Base-by-base conservation (phyloP, 169 alveolate species). In the Plasmodium gaboni region DNA sequence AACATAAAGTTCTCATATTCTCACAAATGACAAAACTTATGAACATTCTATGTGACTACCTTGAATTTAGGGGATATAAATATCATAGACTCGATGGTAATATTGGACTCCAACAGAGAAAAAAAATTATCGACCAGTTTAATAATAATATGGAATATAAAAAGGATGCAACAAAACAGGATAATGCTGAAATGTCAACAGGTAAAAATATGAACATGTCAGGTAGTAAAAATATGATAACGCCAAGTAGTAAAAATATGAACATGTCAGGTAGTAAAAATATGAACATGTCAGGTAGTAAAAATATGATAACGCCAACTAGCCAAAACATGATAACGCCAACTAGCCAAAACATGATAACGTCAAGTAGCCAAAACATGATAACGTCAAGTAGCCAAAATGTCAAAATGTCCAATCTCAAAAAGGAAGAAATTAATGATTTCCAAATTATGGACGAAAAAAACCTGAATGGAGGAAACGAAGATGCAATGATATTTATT, bases 31-130 rank as follows among this genome's bases (percentile, higher is more conserved):
- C 99, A 9, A 93, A 97, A 50, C 94, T 98, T 95, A 94, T 98
- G 80, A 99, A 98, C 88, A 97, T 98, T n/a, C 89, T 98, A 19
- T 99, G 97, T 89, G 99, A 98, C 88, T 98, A 97, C 85, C 96
- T 98, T 69, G 94, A 94, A 24, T 95, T 94, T 85, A 96, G 99
- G 73, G 96, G 97, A 57, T 97, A 94, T 88, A 92, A 93, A 48
- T 98, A 96, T 88, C 98, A 99, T 88, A 94, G 99, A 63, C 95
- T 98, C 15, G 99, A 98, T 92, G 99, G 99, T 12, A 96, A 95
- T 69, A 98, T 99, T 1, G 97, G 98, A 12, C 94, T 98, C 15
- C 98, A 97, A 65, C 99, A 97, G 73, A 95, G 99, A n/a, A 64
- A 59, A 59, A 28, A 51, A 44, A 78, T 78, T 44, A 78, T 78